Percentiles rank a stretch among this genome's conserved stretches.
Conservation (phyloP, 805 yeast genomes). For the Candida vaughaniae region DNA sequence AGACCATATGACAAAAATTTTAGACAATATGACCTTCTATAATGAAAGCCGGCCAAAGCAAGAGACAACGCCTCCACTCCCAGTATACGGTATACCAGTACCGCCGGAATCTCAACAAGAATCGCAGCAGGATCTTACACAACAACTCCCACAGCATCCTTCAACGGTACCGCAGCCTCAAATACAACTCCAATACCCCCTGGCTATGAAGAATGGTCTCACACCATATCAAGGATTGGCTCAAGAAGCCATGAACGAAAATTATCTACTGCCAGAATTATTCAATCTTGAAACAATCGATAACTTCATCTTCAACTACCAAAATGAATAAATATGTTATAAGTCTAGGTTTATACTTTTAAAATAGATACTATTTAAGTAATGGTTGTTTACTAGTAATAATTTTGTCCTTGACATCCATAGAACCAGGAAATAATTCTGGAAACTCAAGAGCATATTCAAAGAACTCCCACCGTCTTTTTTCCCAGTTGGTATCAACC, state of each 20-base stretch:
- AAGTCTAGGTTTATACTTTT: no score
- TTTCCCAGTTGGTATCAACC: constrained; percentile 41
- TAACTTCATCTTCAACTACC: constrained; percentile 7
- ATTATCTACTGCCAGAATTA: constrained; percentile 8
- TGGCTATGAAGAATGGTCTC: background rate
- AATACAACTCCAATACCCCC: background rate
- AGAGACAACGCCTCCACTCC: background rate
- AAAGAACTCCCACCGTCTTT: constrained; percentile 41
- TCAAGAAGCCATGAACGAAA: constrained; percentile 2
- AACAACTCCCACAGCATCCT: background rate
- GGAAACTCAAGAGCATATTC: constrained; percentile 34
- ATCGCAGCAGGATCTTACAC: background rate
- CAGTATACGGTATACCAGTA: background rate
- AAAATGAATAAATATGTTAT: constrained; percentile 2
- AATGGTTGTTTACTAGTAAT: background rate
- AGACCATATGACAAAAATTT: background rate
- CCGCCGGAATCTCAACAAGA: background rate
- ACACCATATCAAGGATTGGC: background rate
- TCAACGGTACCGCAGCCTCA: background rate
- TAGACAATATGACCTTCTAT: constrained; percentile 3
- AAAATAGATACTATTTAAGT: background rate
- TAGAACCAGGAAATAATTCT: constrained; percentile 28
- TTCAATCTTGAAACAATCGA: constrained; percentile 9
- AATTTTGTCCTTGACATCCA: background rate
- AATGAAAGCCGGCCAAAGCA: constrained; percentile 1